A percentile compares a stretch with the other conserved stretches of the same genome.
Evolutionary conservation across 2,329 filamentous ascomycete species (phyloP).

Genomic region (Beauveria varroae): DNA sequence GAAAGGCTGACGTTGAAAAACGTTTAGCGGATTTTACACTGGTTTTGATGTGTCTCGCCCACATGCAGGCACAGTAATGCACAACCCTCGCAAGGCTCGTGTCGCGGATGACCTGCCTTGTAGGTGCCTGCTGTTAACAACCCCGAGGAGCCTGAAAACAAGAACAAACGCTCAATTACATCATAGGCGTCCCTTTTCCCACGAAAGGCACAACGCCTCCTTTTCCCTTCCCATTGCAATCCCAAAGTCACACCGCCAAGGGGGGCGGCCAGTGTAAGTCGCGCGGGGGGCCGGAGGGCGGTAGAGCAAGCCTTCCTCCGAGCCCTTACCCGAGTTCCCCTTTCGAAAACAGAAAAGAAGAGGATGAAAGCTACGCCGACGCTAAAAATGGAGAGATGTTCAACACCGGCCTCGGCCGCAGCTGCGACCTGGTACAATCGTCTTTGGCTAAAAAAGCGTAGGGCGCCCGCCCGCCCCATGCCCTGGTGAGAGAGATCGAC

Average conservation of each 20-base stretch:
- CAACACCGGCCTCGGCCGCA: no score
- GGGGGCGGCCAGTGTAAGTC: neutral
- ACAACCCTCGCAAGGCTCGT: neutral
- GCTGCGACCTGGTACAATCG: no score
- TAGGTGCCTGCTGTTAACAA: neutral
- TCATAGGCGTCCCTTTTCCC: neutral
- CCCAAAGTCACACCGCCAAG: no score
- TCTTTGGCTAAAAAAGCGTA: no score
- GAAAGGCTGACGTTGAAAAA: neutral
- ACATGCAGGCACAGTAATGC: neutral
- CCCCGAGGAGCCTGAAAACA: neutral
- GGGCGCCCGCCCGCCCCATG: no score
- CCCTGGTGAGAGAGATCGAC: neutral
- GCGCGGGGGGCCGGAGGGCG: neutral
- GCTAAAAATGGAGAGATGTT: neutral
- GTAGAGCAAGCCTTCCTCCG: neutral
- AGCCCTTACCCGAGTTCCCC: no score
- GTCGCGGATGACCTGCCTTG: neutral
- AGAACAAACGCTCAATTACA: neutral
- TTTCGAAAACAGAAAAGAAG: neutral
- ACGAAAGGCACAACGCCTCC: neutral
- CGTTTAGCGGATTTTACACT: neutral
- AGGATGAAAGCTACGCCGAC: neutral
- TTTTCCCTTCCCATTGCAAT: no score
- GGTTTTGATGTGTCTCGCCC: neutral